phyloP scores from a whole-genome alignment of 2,329 filamentous ascomycete genomes.

The Cladophialophora exuberans region DNA sequence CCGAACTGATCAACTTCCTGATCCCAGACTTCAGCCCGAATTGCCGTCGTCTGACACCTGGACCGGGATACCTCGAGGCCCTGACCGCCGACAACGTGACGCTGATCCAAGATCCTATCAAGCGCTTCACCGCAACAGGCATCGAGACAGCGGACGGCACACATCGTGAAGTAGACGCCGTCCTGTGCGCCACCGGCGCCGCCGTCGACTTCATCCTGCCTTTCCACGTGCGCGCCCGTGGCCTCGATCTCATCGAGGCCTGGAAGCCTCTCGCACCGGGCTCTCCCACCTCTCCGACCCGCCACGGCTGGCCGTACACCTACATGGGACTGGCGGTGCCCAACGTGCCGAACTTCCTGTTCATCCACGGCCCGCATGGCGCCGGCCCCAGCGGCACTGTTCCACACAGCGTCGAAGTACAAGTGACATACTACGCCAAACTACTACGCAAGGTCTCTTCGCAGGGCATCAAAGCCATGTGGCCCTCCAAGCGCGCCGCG shows the following conservation, averaged over 20 bases:
- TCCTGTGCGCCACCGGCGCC: conserved; percentile 45
- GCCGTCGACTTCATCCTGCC: conserved; percentile 39
- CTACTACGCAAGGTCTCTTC: conserved; percentile 67
- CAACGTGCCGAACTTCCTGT: conserved; percentile 52
- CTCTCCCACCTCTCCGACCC: conserved; percentile 39
- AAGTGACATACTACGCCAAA: conserved; percentile 67
- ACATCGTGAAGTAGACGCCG: conserved; percentile 31
- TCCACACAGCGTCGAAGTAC: conserved; percentile 68
- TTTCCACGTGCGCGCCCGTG: conserved; percentile 38
- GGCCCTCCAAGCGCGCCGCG: conserved; percentile 60
- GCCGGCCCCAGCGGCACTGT: conserved; percentile 66
- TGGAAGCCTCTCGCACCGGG: conserved; percentile 37
- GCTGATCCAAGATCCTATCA: conserved; percentile 62
- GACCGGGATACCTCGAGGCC: conserved; percentile 69
- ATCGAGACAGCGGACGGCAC: conserved; percentile 33
- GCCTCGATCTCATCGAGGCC: conserved; percentile 32
- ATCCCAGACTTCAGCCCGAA: conserved; percentile 46
- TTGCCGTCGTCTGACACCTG: conserved; percentile 57
- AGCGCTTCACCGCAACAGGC: conserved; percentile 61
- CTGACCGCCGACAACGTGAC: conserved; percentile 64
- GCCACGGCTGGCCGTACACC: conserved; percentile 36
- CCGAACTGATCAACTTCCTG: conserved; percentile 41
- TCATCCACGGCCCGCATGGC: conserved; percentile 45
- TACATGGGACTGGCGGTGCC: conserved; percentile 46
- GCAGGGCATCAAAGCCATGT: conserved; percentile 67